Conservation (phyloP, 306 rosid species). For the Cicer bijugum region DNA sequence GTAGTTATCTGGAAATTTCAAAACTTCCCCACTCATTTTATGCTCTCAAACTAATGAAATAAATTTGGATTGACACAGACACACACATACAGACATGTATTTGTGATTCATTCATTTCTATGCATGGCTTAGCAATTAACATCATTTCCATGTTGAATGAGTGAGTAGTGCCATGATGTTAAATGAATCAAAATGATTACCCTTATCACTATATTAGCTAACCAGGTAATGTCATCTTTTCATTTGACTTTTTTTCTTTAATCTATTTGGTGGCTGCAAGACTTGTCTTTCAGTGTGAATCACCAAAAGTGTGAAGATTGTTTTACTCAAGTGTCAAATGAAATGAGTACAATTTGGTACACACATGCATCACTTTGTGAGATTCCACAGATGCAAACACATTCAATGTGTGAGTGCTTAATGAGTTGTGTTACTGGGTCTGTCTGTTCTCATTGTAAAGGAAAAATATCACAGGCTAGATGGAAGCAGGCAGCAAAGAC, state of each 20-base stretch:
- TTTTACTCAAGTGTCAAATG: neutral
- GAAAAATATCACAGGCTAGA: slow-evolving; percentile 76
- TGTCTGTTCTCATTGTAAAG: slow-evolving; percentile 61
- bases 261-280: slow-evolving; percentile 11
- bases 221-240: slow-evolving; percentile 29
- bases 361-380: slow-evolving; percentile 28
- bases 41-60: slow-evolving; percentile 15
- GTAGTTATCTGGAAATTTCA: slow-evolving; percentile 17
- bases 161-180: slow-evolving; percentile 4
- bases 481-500: slow-evolving; percentile 68
- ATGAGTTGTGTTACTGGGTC: slow-evolving; percentile 49
- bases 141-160: slow-evolving; percentile 34
- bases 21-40: slow-evolving; percentile 3
- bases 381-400: slow-evolving; percentile 45
- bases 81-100: neutral
- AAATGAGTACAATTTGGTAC: slow-evolving; percentile 7
- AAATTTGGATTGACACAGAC: slow-evolving; percentile 4
- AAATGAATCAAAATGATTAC: slow-evolving; percentile 31
- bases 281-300: slow-evolving; percentile 26
- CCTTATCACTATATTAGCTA: slow-evolving; percentile 16
- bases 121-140: slow-evolving; percentile 1
- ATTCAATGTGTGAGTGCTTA: slow-evolving; percentile 45
- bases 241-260: slow-evolving; percentile 19
- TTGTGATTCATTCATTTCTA: slow-evolving; percentile 24
- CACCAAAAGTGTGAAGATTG: slow-evolving; percentile 26